Percentiles rank a stretch among this genome's conserved stretches.
Conservation (phyloP, 2,329 filamentous ascomycete genomes). For the Cadophora gregata region DNA sequence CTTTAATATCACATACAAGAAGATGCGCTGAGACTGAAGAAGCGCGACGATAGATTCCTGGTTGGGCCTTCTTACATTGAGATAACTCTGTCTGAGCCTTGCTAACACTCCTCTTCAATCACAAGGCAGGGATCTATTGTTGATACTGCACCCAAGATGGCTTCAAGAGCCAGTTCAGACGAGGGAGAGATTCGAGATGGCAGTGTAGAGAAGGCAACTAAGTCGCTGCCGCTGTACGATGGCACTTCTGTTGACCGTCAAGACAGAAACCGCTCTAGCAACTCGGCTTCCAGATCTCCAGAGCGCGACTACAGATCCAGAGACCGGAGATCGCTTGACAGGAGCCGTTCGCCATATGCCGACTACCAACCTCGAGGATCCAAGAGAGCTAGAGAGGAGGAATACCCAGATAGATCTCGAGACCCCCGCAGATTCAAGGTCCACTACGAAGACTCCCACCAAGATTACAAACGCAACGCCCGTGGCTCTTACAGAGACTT, state of each 20-base stretch:
- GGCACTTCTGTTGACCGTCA: slow-evolving; percentile 89
- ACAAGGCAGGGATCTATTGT: slow-evolving; percentile 45
- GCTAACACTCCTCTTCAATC: slow-evolving; percentile 45
- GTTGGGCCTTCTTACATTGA: slow-evolving; percentile 48
- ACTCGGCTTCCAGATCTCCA: slow-evolving; percentile 45
- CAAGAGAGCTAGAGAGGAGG: slow-evolving; percentile 71
- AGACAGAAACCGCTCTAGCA: slow-evolving; percentile 71
- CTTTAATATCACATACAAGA: slow-evolving; percentile 6
- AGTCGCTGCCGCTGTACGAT: slow-evolving; percentile 77
- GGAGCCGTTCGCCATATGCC: slow-evolving; percentile 61
- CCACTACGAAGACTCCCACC: slow-evolving; percentile 62
- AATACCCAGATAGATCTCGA: slow-evolving; percentile 55
- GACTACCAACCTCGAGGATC: slow-evolving; percentile 55
- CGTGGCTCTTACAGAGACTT: slow-evolving; percentile 62
- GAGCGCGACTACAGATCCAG: slow-evolving; percentile 53
- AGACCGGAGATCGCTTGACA: slow-evolving; percentile 51
- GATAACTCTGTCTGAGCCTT: slow-evolving; percentile 43
- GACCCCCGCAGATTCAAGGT: slow-evolving; percentile 66
- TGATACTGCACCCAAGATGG: slow-evolving; percentile 48
- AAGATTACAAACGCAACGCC: slow-evolving; percentile 54
- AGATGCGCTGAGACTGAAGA: slow-evolving; percentile 42
- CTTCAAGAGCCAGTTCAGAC: slow-evolving; percentile 70
- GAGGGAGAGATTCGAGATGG: slow-evolving; percentile 87
- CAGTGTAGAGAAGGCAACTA: slow-evolving; percentile 85
- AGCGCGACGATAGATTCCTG: slow-evolving; percentile 46